Evolutionary conservation across 257 asterid genomes (phyloP).

Genomic region (Primulina tabacum): DNA sequence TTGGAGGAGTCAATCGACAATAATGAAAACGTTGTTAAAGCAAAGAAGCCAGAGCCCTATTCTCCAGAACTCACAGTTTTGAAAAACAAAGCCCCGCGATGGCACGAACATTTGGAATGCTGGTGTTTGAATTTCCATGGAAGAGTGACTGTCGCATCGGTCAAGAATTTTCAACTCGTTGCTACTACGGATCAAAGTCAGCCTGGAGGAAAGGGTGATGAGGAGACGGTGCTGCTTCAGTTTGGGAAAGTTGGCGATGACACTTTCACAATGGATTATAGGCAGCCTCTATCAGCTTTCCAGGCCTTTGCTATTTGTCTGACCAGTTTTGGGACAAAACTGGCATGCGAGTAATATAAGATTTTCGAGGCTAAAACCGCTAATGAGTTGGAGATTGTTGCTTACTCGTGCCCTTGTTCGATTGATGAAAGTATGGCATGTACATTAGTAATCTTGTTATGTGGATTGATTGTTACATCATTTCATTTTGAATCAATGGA

Average conservation of each 20-base stretch:
- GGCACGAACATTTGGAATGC: constrained; percentile 93
- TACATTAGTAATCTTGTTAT: constrained; percentile 18
- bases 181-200: constrained; percentile 74
- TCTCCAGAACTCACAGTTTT: constrained; percentile 40
- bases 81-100: constrained; percentile 85
- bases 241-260: constrained; percentile 86
- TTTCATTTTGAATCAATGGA: constrained; percentile 14
- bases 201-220: constrained; percentile 76
- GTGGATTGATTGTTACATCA: constrained; percentile 12
- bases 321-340: constrained; percentile 86
- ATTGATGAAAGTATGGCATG: constrained; percentile 24
- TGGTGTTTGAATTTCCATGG: constrained; percentile 99
- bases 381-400: background rate
- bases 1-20: constrained; percentile 29
- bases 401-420: constrained; percentile 6
- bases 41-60: constrained; percentile 26
- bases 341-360: constrained; percentile 61
- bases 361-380: background rate
- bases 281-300: constrained; percentile 89
- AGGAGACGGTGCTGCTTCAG: constrained; percentile 82
- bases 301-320: constrained; percentile 94
- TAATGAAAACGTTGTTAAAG: constrained; percentile 28
- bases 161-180: constrained; percentile 82
- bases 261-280: constrained; percentile 77
- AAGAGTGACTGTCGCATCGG: constrained; percentile 90